A percentile compares a stretch with the other conserved stretches of the same genome.
These are phyloP conservation scores for Areca catechu DNA, from an alignment of 176 grass and related monocot species.

Conservation along the genomic window DNA sequence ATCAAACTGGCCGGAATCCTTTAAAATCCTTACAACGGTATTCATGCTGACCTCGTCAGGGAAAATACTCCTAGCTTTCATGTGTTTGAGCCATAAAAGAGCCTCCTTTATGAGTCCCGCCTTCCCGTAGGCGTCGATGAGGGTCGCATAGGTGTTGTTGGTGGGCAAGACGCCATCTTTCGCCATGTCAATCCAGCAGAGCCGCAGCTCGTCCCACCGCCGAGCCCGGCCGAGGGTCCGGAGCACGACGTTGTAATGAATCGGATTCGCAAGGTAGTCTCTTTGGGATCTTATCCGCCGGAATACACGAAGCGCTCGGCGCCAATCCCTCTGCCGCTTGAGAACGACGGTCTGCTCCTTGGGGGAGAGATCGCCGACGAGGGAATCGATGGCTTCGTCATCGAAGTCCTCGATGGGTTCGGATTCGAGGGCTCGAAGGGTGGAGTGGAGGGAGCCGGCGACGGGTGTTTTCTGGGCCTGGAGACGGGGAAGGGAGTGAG, in stretches of 20 bases:
- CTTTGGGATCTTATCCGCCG: slow-evolving; percentile 34
- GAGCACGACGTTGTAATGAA: slow-evolving; percentile 52
- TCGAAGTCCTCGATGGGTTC: background rate
- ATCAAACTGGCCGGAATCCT: slow-evolving; percentile 34
- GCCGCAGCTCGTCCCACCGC: slow-evolving; percentile 41
- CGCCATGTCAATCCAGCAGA: slow-evolving; percentile 33
- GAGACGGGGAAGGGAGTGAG: too few species aligned
- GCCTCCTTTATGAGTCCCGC: slow-evolving; percentile 35
- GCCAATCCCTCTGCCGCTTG: slow-evolving; percentile 52
- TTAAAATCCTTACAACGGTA: slow-evolving; percentile 56
- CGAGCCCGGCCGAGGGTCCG: slow-evolving; percentile 49
- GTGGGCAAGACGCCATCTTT: slow-evolving; percentile 32
- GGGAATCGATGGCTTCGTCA: slow-evolving; percentile 1
- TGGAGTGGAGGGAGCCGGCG: too few species aligned
- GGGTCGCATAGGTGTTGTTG: slow-evolving; percentile 49
- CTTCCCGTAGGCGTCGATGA: slow-evolving; percentile 57
- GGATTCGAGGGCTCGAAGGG: too few species aligned
- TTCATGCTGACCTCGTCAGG: slow-evolving; percentile 62
- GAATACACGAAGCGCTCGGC: slow-evolving; percentile 39
- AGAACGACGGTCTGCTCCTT: slow-evolving; percentile 42
- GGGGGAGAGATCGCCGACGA: slow-evolving; percentile 31
- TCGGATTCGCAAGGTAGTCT: slow-evolving; percentile 37
- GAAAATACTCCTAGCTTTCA: slow-evolving; percentile 31
- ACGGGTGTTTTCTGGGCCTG: too few species aligned
- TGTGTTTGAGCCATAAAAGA: slow-evolving; percentile 54